Percentiles rank a stretch among this genome's conserved stretches.
Evolutionary conservation across 106 monocot genomes (phyloP).

Genomic region (Dendrobium nobile): DNA sequence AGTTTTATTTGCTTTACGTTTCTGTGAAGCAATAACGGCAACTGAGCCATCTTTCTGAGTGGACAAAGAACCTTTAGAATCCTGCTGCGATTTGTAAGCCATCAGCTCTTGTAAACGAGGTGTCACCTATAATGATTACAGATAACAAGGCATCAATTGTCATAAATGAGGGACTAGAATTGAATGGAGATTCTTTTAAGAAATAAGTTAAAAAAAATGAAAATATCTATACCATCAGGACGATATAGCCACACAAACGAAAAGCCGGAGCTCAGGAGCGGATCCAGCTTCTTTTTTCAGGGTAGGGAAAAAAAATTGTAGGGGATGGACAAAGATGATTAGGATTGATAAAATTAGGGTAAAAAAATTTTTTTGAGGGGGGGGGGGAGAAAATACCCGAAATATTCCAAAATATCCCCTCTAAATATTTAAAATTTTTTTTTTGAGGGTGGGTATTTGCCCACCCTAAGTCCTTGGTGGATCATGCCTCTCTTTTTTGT

Average conservation of each 20-base stretch:
- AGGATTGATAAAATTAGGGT: too few relatives aligned
- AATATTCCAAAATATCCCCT: too few relatives aligned
- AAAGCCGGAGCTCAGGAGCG: too few relatives aligned
- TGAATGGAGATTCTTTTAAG: background rate
- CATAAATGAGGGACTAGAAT: background rate
- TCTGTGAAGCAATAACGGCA: slow-evolving; percentile 29
- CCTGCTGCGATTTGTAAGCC: slow-evolving; percentile 62
- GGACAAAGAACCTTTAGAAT: slow-evolving; percentile 31
- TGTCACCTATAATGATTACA: slow-evolving; percentile 43
- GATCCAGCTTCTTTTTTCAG: too few relatives aligned
- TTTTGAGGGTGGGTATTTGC: too few relatives aligned
- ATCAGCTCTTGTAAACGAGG: slow-evolving; percentile 77
- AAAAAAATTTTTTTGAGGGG: too few relatives aligned
- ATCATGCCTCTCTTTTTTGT: too few relatives aligned
- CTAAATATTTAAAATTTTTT: too few relatives aligned
- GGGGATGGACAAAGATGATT: too few relatives aligned
- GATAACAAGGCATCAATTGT: background rate
- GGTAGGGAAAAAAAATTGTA: too few relatives aligned
- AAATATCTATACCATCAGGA: background rate
- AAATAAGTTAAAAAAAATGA: slow-evolving; percentile 7
- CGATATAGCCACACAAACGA: background rate
- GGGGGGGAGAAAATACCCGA: too few relatives aligned
- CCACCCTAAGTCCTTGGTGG: too few relatives aligned
- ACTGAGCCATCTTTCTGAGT: slow-evolving; percentile 22
- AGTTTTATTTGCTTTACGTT: slow-evolving; percentile 58